Evolutionary conservation across 1,284 basidiomycete species (phyloP).

Genomic region (Puccinia novopanici): DNA sequence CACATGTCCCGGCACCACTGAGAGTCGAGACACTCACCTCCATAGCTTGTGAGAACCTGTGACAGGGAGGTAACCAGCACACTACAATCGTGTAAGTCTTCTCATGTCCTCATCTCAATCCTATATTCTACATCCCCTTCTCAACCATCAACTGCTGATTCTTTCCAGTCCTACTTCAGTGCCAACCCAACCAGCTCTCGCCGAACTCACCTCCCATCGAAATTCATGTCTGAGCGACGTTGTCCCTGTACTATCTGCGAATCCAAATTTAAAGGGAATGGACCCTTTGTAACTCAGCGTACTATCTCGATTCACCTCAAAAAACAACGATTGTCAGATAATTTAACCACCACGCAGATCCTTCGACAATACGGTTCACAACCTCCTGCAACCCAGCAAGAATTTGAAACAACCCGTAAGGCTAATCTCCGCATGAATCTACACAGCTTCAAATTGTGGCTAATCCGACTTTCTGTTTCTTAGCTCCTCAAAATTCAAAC

Average conservation of each 20-base stretch:
- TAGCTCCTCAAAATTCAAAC: neutral
- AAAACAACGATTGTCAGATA: neutral
- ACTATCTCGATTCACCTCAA: neutral
- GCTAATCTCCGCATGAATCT: neutral
- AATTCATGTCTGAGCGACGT: conserved; percentile 2
- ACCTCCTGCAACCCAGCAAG: neutral
- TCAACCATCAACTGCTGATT: too few relatives aligned
- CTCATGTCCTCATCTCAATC: too few relatives aligned
- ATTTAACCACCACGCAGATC: neutral
- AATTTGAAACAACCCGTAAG: neutral
- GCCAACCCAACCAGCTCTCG: too few relatives aligned
- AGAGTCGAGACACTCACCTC: too few relatives aligned
- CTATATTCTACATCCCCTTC: too few relatives aligned
- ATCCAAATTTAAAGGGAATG: conserved; percentile 15
- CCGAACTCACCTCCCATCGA: neutral
- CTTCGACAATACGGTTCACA: neutral
- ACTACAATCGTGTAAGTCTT: too few relatives aligned
- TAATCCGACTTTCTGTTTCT: neutral
- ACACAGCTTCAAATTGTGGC: neutral
- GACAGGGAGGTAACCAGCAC: too few relatives aligned
- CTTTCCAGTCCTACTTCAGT: too few relatives aligned
- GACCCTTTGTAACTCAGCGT: conserved; percentile 3
- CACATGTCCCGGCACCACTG: too few relatives aligned
- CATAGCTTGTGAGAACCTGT: too few relatives aligned
- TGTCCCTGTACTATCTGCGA: conserved; percentile 9